A percentile compares a stretch with the other conserved stretches of the same genome.
These are phyloP conservation scores for Apiospora marii DNA, from an alignment of 2,329 filamentous ascomycete species.

Conservation along the genomic window DNA sequence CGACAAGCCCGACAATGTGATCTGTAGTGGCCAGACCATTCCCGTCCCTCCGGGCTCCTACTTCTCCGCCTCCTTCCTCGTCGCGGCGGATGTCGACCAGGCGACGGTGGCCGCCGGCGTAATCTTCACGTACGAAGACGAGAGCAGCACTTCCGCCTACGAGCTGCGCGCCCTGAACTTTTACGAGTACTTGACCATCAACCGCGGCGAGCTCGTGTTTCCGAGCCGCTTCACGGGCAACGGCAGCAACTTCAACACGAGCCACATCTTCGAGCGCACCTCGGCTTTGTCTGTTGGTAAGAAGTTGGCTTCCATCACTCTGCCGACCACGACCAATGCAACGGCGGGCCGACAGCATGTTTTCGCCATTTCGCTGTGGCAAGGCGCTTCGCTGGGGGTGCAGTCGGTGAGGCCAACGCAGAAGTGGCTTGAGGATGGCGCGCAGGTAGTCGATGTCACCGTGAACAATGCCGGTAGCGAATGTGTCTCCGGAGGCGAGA, in stretches of 20 bases:
- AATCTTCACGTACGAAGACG: slow-evolving; percentile 52
- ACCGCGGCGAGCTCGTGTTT: slow-evolving; percentile 54
- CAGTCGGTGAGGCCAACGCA: slow-evolving; percentile 49
- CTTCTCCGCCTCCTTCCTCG: slow-evolving; percentile 53
- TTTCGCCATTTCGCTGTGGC: slow-evolving; percentile 47
- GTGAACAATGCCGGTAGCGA: slow-evolving; percentile 47
- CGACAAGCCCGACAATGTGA: slow-evolving; percentile 49
- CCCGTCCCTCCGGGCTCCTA: slow-evolving; percentile 42
- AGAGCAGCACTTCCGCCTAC: slow-evolving; percentile 45
- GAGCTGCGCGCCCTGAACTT: slow-evolving; percentile 54
- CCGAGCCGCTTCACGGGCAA: slow-evolving; percentile 50
- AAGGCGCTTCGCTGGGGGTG: slow-evolving; percentile 37
- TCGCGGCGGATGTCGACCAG: slow-evolving; percentile 50
- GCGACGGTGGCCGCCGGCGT: slow-evolving; percentile 50
- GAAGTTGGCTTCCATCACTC: slow-evolving; percentile 46
- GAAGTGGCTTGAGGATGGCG: slow-evolving; percentile 42
- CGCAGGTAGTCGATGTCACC: slow-evolving; percentile 47
- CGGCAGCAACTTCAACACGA: slow-evolving; percentile 51
- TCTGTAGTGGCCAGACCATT: slow-evolving; percentile 51
- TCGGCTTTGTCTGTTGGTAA: slow-evolving; percentile 48
- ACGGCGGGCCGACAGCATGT: slow-evolving; percentile 48
- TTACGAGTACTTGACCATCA: slow-evolving; percentile 53
- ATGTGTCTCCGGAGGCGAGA: slow-evolving; percentile 41
- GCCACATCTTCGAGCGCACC: slow-evolving; percentile 55
- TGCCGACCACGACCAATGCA: slow-evolving; percentile 48